phyloP scores from a whole-genome alignment of 352 stramenopile species.

The Phytophthora brassicae region DNA sequence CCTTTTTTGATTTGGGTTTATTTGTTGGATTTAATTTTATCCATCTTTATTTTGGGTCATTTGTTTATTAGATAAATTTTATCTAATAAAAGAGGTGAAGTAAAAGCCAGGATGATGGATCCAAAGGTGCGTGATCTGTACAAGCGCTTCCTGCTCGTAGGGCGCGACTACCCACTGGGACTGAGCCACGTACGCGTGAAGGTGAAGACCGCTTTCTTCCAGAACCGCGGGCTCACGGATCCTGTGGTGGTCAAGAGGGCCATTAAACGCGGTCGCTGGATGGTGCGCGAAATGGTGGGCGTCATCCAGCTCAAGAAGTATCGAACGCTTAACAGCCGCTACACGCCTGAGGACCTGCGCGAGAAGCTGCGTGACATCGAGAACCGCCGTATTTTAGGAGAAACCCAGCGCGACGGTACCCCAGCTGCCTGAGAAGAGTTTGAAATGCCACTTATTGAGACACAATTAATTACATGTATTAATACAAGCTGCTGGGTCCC shows the following conservation, averaged over 20 bases:
- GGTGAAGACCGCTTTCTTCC: constrained; percentile 90
- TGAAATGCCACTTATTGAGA: too few relatives aligned
- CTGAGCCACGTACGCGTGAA: constrained; percentile 90
- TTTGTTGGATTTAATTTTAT: not conserved
- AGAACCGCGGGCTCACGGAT: constrained; percentile 78
- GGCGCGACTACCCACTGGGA: constrained; percentile 93
- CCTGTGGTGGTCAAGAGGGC: constrained; percentile 88
- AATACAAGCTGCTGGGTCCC: too few relatives aligned
- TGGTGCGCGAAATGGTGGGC: constrained; percentile 95
- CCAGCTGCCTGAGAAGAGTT: too few relatives aligned
- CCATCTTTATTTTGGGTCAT: not conserved
- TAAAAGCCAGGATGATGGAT: too few relatives aligned
- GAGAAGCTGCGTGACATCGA: constrained; percentile 61
- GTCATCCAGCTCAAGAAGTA: constrained; percentile 98
- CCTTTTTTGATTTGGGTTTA: too few relatives aligned
- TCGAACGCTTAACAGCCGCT: constrained; percentile 92
- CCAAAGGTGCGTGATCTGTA: constrained; percentile 95
- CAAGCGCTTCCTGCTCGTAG: constrained; percentile 93
- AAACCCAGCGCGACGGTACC: constrained; percentile 1
- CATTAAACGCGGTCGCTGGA: constrained; percentile 92
- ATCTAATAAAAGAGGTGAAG: too few relatives aligned
- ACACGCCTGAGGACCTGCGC: constrained; percentile 81
- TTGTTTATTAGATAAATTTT: constrained; percentile 7
- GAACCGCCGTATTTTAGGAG: constrained; percentile 30
- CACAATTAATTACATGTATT: constrained; percentile 14